Percentiles rank a stretch among this genome's conserved stretches.
Conservation (phyloP, 495 filamentous ascomycete genomes). For the Penicillium chermesinum region DNA sequence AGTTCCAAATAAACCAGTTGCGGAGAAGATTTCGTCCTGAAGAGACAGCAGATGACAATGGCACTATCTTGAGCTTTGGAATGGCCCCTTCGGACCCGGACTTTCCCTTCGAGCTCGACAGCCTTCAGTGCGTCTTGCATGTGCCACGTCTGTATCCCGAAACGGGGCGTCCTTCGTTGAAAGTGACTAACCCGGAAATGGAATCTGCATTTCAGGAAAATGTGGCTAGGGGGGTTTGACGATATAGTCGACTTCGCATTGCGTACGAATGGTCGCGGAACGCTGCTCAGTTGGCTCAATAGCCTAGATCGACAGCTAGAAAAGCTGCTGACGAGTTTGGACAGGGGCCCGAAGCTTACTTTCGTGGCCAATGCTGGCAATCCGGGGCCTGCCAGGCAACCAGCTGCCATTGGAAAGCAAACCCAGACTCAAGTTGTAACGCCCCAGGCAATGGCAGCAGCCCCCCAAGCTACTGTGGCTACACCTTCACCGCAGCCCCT, state of each 20-base stretch:
- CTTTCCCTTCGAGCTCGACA: conserved; percentile 73
- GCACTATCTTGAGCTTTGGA: conserved; percentile 55
- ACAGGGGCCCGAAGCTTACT: conserved; percentile 74
- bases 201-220: conserved; percentile 76
- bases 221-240: conserved; percentile 73
- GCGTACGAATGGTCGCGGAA: conserved; percentile 47
- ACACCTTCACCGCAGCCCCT: conserved; percentile 15
- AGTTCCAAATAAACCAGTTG: conserved; percentile 74
- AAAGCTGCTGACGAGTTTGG: conserved; percentile 59
- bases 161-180: conserved; percentile 48
- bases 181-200: conserved; percentile 71
- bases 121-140: conserved; percentile 65
- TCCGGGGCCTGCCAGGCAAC: conserved; percentile 23
- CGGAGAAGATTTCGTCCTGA: conserved; percentile 63
- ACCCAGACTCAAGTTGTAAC: background rate
- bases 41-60: conserved; percentile 48
- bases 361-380: conserved; percentile 57
- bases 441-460: background rate
- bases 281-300: conserved; percentile 65
- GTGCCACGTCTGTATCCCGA: conserved; percentile 61
- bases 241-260: conserved; percentile 50
- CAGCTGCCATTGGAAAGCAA: conserved; percentile 5
- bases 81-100: conserved; percentile 81
- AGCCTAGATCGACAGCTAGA: conserved; percentile 72
- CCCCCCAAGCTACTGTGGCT: background rate